A percentile compares a stretch with the other conserved stretches of the same genome.
phyloP scores from a whole-genome alignment of 371 early-diverging fungal species.

The Smittium culicis region DNA sequence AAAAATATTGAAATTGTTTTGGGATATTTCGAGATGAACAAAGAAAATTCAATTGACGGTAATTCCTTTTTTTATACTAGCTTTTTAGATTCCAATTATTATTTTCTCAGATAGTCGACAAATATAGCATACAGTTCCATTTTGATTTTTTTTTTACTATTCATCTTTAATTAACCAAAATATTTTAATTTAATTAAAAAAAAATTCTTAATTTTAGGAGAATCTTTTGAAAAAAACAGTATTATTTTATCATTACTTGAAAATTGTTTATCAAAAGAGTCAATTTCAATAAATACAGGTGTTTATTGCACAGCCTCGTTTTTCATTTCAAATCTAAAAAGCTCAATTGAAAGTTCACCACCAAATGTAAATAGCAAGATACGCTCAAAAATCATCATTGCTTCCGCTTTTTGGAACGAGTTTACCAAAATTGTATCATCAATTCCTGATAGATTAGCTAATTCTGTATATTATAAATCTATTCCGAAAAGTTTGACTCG shows the following conservation, averaged over 20 bases:
- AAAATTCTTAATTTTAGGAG: neutral
- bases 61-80: no score
- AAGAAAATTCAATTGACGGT: neutral
- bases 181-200: no score
- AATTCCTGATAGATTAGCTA: slow-evolving; percentile 5
- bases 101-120: no score
- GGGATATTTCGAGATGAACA: neutral
- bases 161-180: no score
- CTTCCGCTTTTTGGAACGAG: neutral
- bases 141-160: no score
- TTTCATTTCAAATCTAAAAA: no score
- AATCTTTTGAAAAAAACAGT: neutral
- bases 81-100: no score
- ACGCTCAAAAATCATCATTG: no score
- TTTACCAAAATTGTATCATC: neutral
- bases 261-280: neutral
- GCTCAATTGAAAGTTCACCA: no score
- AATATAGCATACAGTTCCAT: no score
- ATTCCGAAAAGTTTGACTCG: neutral
- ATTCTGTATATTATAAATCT: neutral
- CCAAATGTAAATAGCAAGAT: no score
- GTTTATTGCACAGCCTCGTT: neutral
- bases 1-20: neutral
- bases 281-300: neutral
- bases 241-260: neutral